These are phyloP conservation scores for Starmerella roubikii DNA, from an alignment of 805 yeast species.

Conservation along the genomic window DNA sequence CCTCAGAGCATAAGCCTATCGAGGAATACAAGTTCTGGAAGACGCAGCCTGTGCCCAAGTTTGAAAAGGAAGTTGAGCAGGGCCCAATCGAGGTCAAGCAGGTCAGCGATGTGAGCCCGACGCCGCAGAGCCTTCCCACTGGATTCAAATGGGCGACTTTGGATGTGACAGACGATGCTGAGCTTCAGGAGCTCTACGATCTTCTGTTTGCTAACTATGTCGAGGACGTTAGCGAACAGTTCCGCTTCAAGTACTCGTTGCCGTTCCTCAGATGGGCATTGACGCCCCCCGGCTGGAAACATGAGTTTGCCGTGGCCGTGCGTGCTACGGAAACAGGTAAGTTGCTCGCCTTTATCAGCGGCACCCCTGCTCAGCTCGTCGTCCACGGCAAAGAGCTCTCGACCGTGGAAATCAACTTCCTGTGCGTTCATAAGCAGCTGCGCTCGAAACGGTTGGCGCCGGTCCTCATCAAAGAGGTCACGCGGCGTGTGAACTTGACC, in stretches of 20 bases:
- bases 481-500: constrained; percentile 73
- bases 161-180: constrained; percentile 41
- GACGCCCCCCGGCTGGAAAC: constrained; percentile 82
- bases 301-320: constrained; percentile 89
- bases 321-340: constrained; percentile 64
- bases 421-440: constrained; percentile 87
- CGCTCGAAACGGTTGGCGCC: constrained; percentile 93
- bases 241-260: constrained; percentile 77
- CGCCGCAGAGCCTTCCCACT: constrained; percentile 54
- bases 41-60: constrained; percentile 83
- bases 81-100: constrained; percentile 32
- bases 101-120: constrained; percentile 55
- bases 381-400: constrained; percentile 38
- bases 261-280: constrained; percentile 86
- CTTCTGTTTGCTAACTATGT: constrained; percentile 82
- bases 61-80: constrained; percentile 34
- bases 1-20: constrained; percentile 35
- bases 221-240: constrained; percentile 83
- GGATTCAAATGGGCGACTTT: constrained; percentile 86
- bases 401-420: constrained; percentile 75
- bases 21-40: constrained; percentile 93
- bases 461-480: constrained; percentile 81
- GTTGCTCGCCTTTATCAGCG: constrained; percentile 84
- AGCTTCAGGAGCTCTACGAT: constrained; percentile 65
- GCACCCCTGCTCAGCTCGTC: constrained; percentile 60